These are phyloP conservation scores for Linum lewisii DNA, from an alignment of 345 rosid species.

Conservation along the genomic window DNA sequence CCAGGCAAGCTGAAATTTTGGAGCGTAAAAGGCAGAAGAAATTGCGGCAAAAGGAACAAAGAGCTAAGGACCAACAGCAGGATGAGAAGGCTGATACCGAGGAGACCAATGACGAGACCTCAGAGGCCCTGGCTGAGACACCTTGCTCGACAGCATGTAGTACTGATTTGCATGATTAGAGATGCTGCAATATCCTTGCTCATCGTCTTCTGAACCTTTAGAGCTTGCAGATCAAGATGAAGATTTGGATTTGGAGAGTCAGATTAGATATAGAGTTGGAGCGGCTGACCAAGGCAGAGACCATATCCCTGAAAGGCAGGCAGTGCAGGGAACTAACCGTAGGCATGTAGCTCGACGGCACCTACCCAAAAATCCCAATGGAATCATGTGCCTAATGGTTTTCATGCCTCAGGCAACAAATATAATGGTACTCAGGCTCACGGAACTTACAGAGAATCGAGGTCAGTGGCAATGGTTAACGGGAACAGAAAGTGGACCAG, in stretches of 20 bases:
- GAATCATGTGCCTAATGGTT: constrained; percentile 35
- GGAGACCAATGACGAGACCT: constrained; percentile 31
- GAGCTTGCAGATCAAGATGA: constrained; percentile 24
- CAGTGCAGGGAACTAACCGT: constrained; percentile 25
- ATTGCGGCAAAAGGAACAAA: constrained; percentile 77
- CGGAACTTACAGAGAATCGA: constrained; percentile 39
- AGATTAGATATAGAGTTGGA: constrained; percentile 26
- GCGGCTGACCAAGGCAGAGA: constrained; percentile 24
- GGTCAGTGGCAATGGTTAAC: constrained; percentile 25
- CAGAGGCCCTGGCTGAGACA: constrained; percentile 40
- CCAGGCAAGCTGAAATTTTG: constrained; percentile 67
- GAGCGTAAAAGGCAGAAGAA: constrained; percentile 79
- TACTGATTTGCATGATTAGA: constrained; percentile 36
- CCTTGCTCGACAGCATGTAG: constrained; percentile 33
- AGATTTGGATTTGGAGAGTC: constrained; percentile 37
- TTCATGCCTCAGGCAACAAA: constrained; percentile 35
- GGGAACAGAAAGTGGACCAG: constrained; percentile 69
- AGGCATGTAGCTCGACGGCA: constrained; percentile 27
- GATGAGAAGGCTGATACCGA: constrained; percentile 27
- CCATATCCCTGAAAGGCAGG: constrained; percentile 27
- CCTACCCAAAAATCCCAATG: constrained; percentile 32
- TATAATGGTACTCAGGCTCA: constrained; percentile 42
- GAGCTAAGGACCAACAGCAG: constrained; percentile 56
- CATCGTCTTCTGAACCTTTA: constrained; percentile 29
- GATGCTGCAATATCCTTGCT: constrained; percentile 21